Evolutionary conservation across 139 green algal genomes (phyloP).

Genomic region (Volvox africanus): DNA sequence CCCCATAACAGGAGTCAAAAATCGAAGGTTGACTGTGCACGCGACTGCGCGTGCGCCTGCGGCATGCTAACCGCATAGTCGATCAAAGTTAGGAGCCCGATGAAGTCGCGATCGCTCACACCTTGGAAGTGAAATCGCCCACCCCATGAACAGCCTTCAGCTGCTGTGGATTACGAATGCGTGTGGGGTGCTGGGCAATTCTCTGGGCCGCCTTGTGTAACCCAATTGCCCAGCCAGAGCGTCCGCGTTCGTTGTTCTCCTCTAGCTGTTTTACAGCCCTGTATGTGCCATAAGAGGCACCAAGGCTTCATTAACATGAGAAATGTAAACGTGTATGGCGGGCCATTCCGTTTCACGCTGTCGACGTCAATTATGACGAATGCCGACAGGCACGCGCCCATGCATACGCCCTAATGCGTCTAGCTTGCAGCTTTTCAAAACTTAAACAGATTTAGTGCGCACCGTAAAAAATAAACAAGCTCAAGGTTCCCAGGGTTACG

Average conservation of each 20-base stretch:
- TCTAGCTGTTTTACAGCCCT: conserved; percentile 3
- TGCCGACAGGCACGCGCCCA: background rate
- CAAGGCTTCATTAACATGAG: background rate
- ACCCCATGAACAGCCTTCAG: conserved; percentile 32
- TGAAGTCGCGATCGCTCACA: background rate
- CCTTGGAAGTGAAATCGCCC: conserved; percentile 34
- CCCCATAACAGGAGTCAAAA: too few relatives aligned
- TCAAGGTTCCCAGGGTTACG: conserved; percentile 16
- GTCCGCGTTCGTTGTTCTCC: background rate
- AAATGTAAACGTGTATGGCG: background rate
- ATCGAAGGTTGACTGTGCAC: too few relatives aligned
- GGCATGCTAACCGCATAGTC: too few relatives aligned
- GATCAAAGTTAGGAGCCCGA: too few relatives aligned
- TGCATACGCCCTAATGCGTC: background rate
- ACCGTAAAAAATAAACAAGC: conserved; percentile 36
- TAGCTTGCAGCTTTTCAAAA: too few relatives aligned
- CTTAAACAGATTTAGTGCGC: background rate
- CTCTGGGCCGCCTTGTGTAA: background rate
- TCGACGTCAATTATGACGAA: background rate
- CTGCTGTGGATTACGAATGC: conserved; percentile 25
- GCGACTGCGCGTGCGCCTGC: too few relatives aligned
- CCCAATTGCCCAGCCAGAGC: background rate
- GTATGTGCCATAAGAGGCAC: background rate
- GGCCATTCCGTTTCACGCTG: too few relatives aligned
- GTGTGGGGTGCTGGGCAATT: conserved; percentile 5